Conservation (phyloP, 192 early-diverging fungal genomes). For the Coemansia sp. region DNA sequence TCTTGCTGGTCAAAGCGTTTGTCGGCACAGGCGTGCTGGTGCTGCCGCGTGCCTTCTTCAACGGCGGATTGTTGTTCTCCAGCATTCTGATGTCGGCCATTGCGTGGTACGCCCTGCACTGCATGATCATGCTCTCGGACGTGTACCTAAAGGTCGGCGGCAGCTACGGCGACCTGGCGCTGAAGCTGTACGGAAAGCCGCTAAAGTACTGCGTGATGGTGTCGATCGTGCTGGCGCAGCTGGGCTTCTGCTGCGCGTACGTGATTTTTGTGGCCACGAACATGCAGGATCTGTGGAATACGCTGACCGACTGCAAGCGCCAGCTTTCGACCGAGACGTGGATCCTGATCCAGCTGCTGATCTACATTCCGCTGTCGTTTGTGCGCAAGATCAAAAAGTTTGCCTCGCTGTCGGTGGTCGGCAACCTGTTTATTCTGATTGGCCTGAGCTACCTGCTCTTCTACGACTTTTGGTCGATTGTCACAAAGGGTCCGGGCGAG, state of each 20-base stretch:
- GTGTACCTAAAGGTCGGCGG: constrained; percentile 60
- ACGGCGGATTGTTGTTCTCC: constrained; percentile 71
- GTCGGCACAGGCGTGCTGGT: constrained; percentile 78
- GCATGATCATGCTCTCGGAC: constrained; percentile 67
- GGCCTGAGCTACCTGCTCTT: constrained; percentile 84
- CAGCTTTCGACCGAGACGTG: constrained; percentile 68
- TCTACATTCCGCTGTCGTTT: constrained; percentile 82
- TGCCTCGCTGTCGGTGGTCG: constrained; percentile 80
- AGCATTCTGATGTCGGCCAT: constrained; percentile 56
- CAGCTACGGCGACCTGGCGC: constrained; percentile 69
- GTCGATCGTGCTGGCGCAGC: constrained; percentile 73
- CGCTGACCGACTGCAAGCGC: constrained; percentile 63
- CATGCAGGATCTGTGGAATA: constrained; percentile 67
- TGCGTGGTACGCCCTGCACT: constrained; percentile 62
- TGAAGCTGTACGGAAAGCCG: constrained; percentile 60
- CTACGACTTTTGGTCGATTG: constrained; percentile 71
- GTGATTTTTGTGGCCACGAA: constrained; percentile 89
- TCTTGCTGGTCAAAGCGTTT: constrained; percentile 78
- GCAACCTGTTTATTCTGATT: constrained; percentile 88
- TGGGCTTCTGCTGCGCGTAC: constrained; percentile 87
- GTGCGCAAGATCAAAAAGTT: constrained; percentile 90
- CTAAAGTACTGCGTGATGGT: constrained; percentile 66
- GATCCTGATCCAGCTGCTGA: constrained; percentile 71
- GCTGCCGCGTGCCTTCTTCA: constrained; percentile 72
- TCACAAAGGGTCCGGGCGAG: constrained; percentile 61